Percentiles rank a stretch among this genome's conserved stretches.
These are phyloP conservation scores for Alternaria novae-zelandiae DNA, from an alignment of 2,329 filamentous ascomycete species.

Conservation along the genomic window DNA sequence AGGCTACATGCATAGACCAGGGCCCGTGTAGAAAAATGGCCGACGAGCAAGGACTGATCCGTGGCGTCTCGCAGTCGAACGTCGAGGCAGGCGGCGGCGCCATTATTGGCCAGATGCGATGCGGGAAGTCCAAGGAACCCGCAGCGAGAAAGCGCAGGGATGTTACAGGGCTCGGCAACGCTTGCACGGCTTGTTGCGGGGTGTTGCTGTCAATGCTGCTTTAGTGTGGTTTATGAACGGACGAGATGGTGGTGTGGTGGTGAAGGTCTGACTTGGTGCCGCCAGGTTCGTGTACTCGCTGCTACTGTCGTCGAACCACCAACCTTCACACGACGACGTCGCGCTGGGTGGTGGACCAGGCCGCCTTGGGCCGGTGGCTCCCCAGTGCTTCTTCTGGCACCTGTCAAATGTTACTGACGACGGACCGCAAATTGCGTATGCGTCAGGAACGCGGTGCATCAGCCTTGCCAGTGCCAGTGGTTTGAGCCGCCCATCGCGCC, in stretches of 20 bases:
- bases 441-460: constrained; percentile 51
- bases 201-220: constrained; percentile 41
- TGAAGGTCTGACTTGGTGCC: constrained; percentile 27
- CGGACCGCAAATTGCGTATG: constrained; percentile 51
- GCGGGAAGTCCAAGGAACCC: constrained; percentile 49
- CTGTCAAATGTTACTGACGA: constrained; percentile 41
- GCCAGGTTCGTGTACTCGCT: constrained; percentile 34
- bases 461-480: constrained; percentile 41
- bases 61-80: constrained; percentile 47
- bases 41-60: constrained; percentile 48
- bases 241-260: constrained; percentile 24
- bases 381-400: constrained; percentile 33
- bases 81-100: constrained; percentile 41
- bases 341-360: not conserved
- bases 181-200: constrained; percentile 48
- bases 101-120: constrained; percentile 47
- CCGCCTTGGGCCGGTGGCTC: constrained; percentile 29
- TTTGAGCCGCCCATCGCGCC: constrained; percentile 47
- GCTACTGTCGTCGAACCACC: constrained; percentile 39
- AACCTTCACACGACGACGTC: constrained; percentile 11
- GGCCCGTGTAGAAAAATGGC: constrained; percentile 48
- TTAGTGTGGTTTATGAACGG: constrained; percentile 30
- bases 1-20: constrained; percentile 42
- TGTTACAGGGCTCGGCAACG: constrained; percentile 50
- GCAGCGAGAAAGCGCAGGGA: constrained; percentile 37